Conservation (phyloP, 2,329 filamentous ascomycete genomes). For the Aspergillus tamarii region DNA sequence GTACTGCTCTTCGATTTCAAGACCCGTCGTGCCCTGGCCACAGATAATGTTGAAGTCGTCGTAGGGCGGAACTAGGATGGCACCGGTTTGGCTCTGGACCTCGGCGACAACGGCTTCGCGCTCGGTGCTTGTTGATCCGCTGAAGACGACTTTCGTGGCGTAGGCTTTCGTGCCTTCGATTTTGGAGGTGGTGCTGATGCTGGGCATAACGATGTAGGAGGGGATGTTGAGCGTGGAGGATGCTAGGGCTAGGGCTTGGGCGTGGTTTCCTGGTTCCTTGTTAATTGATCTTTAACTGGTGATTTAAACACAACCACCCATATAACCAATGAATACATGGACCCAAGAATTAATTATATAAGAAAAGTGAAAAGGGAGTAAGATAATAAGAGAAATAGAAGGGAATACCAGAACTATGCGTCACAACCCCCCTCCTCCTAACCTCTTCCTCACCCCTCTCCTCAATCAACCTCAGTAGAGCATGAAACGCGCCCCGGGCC, state of each 20-base stretch:
- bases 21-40: conserved; percentile 85
- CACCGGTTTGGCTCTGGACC: conserved; percentile 72
- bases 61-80: conserved; percentile 83
- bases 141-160: conserved; percentile 78
- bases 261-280: conserved; percentile 75
- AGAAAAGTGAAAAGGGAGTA: not conserved
- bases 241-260: conserved; percentile 86
- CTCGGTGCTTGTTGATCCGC: conserved; percentile 77
- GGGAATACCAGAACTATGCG: conserved; percentile 78
- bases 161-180: conserved; percentile 80
- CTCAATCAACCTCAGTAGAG: conserved; percentile 68
- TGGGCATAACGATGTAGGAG: conserved; percentile 89
- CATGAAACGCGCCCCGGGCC: conserved; percentile 86
- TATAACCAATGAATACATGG: not conserved
- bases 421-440: conserved; percentile 73
- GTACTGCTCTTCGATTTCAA: conserved; percentile 81
- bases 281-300: not conserved
- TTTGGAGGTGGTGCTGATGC: conserved; percentile 82
- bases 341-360: not conserved
- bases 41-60: conserved; percentile 91
- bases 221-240: conserved; percentile 73
- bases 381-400: not conserved
- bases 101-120: conserved; percentile 75
- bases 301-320: not conserved
- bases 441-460: conserved; percentile 66